Conservation (phyloP, 148 eudicot species). For the Silene conica region DNA sequence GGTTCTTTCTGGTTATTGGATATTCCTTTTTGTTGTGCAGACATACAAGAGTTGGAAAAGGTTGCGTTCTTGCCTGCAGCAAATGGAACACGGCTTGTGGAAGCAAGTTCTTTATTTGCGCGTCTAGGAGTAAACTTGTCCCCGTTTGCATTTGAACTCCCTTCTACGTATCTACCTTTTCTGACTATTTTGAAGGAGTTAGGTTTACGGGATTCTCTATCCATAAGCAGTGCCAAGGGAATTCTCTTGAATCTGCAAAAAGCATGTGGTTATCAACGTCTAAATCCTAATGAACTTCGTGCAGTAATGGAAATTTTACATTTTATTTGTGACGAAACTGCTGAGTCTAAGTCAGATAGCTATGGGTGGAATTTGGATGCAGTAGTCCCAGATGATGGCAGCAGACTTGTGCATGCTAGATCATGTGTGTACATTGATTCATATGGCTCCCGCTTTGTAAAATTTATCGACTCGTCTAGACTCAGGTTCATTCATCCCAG, state of each 20-base stretch:
- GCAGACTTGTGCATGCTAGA: slow-evolving; percentile 88
- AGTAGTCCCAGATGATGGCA: slow-evolving; percentile 89
- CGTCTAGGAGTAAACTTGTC: slow-evolving; percentile 85
- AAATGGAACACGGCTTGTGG: slow-evolving; percentile 96
- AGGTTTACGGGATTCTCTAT: slow-evolving; percentile 80
- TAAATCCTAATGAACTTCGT: slow-evolving; percentile 96
- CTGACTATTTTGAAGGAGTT: slow-evolving; percentile 75
- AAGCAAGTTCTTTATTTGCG: slow-evolving; percentile 75
- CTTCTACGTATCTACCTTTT: slow-evolving; percentile 75
- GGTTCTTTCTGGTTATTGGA: slow-evolving; percentile 5
- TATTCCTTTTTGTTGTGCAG: slow-evolving; percentile 32
- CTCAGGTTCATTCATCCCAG: slow-evolving; percentile 71
- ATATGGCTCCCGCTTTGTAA: slow-evolving; percentile 76
- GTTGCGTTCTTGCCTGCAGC: slow-evolving; percentile 98
- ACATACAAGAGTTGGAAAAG: slow-evolving; percentile 55
- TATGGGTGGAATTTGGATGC: slow-evolving; percentile 62
- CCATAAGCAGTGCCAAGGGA: slow-evolving; percentile 70
- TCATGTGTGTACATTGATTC: slow-evolving; percentile 88
- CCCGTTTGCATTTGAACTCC: slow-evolving; percentile 96
- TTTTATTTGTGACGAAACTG: slow-evolving; percentile 59
- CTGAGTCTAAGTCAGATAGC: slow-evolving; percentile 36
- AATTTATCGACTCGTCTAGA: slow-evolving; percentile 66
- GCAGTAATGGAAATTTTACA: slow-evolving; percentile 85
- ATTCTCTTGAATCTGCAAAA: slow-evolving; percentile 83
- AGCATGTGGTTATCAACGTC: slow-evolving; percentile 94